Evolutionary conservation across 352 stramenopile genomes (phyloP), one percentile per base, ranked within the genome.

Genomic region (Globisporangium perplexum): DNA sequence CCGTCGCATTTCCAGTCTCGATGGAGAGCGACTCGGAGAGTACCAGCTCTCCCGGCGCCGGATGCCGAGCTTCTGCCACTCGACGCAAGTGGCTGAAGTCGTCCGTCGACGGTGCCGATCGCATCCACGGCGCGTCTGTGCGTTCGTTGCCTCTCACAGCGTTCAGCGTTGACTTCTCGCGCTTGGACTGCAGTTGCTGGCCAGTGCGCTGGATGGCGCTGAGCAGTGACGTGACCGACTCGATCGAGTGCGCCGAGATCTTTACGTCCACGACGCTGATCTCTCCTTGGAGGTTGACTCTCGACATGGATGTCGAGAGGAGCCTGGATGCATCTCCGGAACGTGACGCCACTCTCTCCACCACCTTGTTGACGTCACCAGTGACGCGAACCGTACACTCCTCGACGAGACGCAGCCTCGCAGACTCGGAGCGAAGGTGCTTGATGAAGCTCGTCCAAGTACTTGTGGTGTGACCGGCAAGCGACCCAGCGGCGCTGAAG

Each of bases 11-110:
- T 38, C 66, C 62, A 1, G 77, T 92, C 62, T 92, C 78, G 46
- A 92, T 83, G 22, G 81, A 63, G 4, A 92, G 66, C 22, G 64
- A 49, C 48, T 92, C 76, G 1, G 74, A 71, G 39, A 90, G 74
- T 5, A 90, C 66, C 7, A 93, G 45, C 43, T 93, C 83, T 22
- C 83, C 83, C 17, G 78, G 69, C 20, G 51, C 60, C 41, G 80
- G 66, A 45, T 77, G 69, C 14, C 71, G 71, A 18, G 59, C 50
- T 62, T 80, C 77, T 28, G 69, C 73, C 44, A 83, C 72, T 14
- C 77, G 77, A 22, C 47, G 62, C 51, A 92, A 63, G 24, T 62
- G 55, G 41, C 72, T 72, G n/a, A 92, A 79, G 60, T 92, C 81
- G 51, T 88, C 74, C 12, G 45, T 63, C 47, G 69, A 73, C 11